These are phyloP conservation scores for Penicillium nordicum DNA, from an alignment of 2,329 filamentous ascomycete genomes.

Conservation along the genomic window DNA sequence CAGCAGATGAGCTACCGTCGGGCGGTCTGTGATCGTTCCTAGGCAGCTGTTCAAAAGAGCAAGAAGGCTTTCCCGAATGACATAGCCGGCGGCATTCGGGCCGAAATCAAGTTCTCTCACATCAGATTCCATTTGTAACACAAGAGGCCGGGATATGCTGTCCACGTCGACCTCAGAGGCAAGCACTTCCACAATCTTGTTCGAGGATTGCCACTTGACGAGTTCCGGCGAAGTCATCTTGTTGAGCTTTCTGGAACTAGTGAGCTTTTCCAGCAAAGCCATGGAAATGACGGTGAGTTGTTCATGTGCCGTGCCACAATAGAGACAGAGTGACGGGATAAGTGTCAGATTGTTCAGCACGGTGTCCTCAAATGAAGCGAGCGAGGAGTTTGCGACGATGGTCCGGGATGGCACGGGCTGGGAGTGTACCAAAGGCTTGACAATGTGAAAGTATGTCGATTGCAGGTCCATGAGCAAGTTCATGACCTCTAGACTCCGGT, in stretches of 20 bases:
- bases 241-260: constrained; percentile 76
- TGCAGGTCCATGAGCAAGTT: constrained; percentile 81
- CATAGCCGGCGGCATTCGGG: constrained; percentile 67
- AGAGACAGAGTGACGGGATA: constrained; percentile 78
- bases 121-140: constrained; percentile 62
- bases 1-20: constrained; percentile 85
- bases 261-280: constrained; percentile 78
- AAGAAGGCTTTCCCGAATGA: constrained; percentile 78
- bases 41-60: constrained; percentile 83
- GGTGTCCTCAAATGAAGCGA: constrained; percentile 89
- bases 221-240: constrained; percentile 63
- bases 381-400: constrained; percentile 69
- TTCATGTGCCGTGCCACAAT: constrained; percentile 79
- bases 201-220: constrained; percentile 63
- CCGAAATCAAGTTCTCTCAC: constrained; percentile 71
- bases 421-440: constrained; percentile 71
- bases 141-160: constrained; percentile 71
- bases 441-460: constrained; percentile 84
- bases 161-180: constrained; percentile 77
- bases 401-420: constrained; percentile 58
- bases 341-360: constrained; percentile 75
- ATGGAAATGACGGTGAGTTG: constrained; percentile 77
- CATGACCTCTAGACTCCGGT: constrained; percentile 79
- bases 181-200: constrained; percentile 84
- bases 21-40: constrained; percentile 67